These are phyloP conservation scores for Blepharisma undulans DNA, from an alignment of 169 alveolate genomes.

Conservation along the genomic window DNA sequence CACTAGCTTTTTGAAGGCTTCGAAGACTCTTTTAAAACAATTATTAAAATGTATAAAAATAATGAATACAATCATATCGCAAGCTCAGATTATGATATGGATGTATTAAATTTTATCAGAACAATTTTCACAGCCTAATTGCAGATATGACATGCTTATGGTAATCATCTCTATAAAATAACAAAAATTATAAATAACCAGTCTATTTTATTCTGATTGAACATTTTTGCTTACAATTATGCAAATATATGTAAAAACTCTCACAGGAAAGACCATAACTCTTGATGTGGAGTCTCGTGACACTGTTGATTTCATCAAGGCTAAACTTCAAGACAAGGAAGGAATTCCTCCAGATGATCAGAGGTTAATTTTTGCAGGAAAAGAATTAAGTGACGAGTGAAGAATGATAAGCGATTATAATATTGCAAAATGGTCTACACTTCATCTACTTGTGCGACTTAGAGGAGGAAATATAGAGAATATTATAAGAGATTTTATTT, in stretches of 20 bases:
- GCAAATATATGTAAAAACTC: slow-evolving; percentile 46
- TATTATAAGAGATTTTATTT: too few relatives aligned
- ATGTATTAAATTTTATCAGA: too few relatives aligned
- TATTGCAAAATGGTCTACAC: slow-evolving; percentile 54
- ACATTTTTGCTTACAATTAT: background rate
- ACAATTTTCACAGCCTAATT: too few relatives aligned
- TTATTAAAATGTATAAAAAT: too few relatives aligned
- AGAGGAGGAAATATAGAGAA: slow-evolving; percentile 14
- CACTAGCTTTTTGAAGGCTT: too few relatives aligned
- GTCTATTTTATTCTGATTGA: too few relatives aligned
- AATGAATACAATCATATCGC: too few relatives aligned
- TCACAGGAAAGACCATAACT: slow-evolving; percentile 63
- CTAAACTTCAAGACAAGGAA: background rate
- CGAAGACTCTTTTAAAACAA: too few relatives aligned
- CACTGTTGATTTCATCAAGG: slow-evolving; percentile 53
- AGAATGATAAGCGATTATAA: slow-evolving; percentile 53
- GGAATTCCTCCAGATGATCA: background rate
- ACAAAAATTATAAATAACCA: background rate
- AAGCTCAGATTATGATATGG: too few relatives aligned
- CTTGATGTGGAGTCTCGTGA: slow-evolving; percentile 72
- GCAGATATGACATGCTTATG: too few relatives aligned
- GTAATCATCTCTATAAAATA: background rate
- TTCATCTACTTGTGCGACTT: slow-evolving; percentile 47
- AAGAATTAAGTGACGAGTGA: background rate
- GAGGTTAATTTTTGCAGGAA: slow-evolving; percentile 2